A percentile compares a stretch with the other conserved stretches of the same genome.
Conservation (phyloP, 495 filamentous ascomycete species). For the Penicillium coprophilum region DNA sequence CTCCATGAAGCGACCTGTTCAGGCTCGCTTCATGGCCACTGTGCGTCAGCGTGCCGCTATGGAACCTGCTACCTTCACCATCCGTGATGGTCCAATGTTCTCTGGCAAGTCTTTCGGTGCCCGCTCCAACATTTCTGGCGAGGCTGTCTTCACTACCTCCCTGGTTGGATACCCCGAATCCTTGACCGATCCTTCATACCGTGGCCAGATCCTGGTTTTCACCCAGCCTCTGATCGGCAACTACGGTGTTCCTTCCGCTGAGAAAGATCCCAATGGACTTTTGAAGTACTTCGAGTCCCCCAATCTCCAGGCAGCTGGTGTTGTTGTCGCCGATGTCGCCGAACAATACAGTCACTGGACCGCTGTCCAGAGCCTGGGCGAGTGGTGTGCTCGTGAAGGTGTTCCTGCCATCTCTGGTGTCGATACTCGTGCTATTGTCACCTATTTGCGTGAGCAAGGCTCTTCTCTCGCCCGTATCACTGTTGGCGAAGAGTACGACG, state of each 20-base stretch:
- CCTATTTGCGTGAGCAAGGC: conserved; percentile 90
- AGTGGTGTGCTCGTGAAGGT: conserved; percentile 95
- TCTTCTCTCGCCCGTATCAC: conserved; percentile 94
- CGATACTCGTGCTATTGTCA: conserved; percentile 95
- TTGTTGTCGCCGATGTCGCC: conserved; percentile 94
- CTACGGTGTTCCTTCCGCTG: conserved; percentile 85
- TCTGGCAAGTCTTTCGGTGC: conserved; percentile 91
- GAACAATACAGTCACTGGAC: conserved; percentile 97
- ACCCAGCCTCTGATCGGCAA: conserved; percentile 99
- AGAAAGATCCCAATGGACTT: conserved; percentile 73
- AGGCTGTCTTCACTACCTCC: conserved; percentile 93
- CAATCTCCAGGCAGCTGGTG: conserved; percentile 90
- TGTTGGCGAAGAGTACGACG: conserved; percentile 96
- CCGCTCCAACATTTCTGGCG: conserved; percentile 85
- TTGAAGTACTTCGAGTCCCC: conserved; percentile 95
- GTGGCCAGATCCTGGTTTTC: conserved; percentile 97
- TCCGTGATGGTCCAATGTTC: conserved; percentile 92
- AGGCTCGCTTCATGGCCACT: conserved; percentile 66
- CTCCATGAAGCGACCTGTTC: conserved; percentile 51
- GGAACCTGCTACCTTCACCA: conserved; percentile 90
- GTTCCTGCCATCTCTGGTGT: conserved; percentile 96
- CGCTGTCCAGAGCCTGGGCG: conserved; percentile 84
- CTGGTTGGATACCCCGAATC: conserved; percentile 96
- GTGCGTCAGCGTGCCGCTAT: conserved; percentile 65
- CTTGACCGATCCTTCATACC: conserved; percentile 97